Evolutionary conservation across 805 yeast species (phyloP).

Genomic region (Yamadazyma takamatsuzukensis): DNA sequence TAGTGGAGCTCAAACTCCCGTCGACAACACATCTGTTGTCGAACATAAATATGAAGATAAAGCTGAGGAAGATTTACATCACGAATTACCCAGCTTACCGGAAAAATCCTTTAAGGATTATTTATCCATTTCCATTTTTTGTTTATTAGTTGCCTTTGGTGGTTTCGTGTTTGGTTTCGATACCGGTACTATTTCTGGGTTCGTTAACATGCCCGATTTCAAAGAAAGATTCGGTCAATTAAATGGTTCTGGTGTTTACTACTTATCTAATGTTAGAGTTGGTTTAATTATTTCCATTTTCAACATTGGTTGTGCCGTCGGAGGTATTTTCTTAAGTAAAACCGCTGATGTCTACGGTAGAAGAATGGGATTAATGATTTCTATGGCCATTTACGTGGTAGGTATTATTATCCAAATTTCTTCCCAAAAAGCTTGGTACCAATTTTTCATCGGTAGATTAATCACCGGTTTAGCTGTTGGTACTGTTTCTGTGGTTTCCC

Average conservation of each 20-base stretch:
- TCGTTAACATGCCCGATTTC: conserved; percentile 59
- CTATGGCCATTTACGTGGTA: conserved; percentile 53
- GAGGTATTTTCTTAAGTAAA: conserved; percentile 58
- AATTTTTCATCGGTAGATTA: conserved; percentile 60
- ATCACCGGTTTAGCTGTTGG: conserved; percentile 79
- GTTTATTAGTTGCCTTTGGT: conserved; percentile 64
- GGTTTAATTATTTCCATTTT: conserved; percentile 55
- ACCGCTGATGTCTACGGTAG: conserved; percentile 60
- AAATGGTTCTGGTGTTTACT: conserved; percentile 34
- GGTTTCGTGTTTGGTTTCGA: conserved; percentile 77
- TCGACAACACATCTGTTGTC: conserved; percentile 13
- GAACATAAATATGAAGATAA: conserved; percentile 13
- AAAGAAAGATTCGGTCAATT: conserved; percentile 47
- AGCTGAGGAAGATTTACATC: conserved; percentile 1
- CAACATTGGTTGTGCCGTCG: conserved; percentile 69
- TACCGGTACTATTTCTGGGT: conserved; percentile 75
- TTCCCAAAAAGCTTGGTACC: conserved; percentile 54
- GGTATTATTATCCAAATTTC: conserved; percentile 62
- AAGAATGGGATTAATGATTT: conserved; percentile 49
- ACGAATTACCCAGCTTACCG: conserved; percentile 17
- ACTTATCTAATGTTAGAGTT: conserved; percentile 41
- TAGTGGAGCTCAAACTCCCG: conserved; percentile 15
- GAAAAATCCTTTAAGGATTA: conserved; percentile 30
- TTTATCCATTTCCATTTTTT: conserved; percentile 32
- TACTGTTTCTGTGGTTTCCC: conserved; percentile 63